phyloP scores from a whole-genome alignment of 2,329 filamentous ascomycete genomes.

The Apiospora phragmitis region DNA sequence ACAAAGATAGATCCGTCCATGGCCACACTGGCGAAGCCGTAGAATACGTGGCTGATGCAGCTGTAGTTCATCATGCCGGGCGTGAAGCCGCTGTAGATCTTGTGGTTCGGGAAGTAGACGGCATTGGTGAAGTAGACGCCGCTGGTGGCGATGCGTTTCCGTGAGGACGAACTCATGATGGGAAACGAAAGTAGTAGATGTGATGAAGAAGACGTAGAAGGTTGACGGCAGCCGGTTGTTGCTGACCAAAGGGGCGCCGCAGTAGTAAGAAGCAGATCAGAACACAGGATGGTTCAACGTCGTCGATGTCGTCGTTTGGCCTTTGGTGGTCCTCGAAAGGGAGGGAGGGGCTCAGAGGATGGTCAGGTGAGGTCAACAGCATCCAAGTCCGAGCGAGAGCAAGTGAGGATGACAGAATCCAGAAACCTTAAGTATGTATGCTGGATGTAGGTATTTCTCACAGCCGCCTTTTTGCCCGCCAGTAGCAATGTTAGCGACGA shows the following conservation, averaged over 20 bases:
- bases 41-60: conserved; percentile 80
- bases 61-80: conserved; percentile 73
- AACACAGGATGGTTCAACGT: background rate
- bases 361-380: background rate
- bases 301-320: background rate
- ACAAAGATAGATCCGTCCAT: conserved; percentile 75
- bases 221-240: background rate
- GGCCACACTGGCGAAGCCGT: conserved; percentile 76
- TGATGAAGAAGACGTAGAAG: conserved; percentile 9
- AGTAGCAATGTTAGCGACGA: background rate
- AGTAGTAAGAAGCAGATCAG: background rate
- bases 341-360: background rate
- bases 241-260: background rate
- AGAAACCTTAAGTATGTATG: background rate
- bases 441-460: background rate
- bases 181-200: background rate
- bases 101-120: conserved; percentile 81
- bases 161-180: conserved; percentile 41
- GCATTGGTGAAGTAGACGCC: conserved; percentile 68
- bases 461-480: background rate
- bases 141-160: conserved; percentile 47
- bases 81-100: conserved; percentile 71
- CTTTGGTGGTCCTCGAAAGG: background rate
- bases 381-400: background rate
- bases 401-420: background rate